Percentiles rank a stretch among this genome's conserved stretches.
phyloP scores from a whole-genome alignment of 495 filamentous ascomycete species.

The Annulohypoxylon nitens region DNA sequence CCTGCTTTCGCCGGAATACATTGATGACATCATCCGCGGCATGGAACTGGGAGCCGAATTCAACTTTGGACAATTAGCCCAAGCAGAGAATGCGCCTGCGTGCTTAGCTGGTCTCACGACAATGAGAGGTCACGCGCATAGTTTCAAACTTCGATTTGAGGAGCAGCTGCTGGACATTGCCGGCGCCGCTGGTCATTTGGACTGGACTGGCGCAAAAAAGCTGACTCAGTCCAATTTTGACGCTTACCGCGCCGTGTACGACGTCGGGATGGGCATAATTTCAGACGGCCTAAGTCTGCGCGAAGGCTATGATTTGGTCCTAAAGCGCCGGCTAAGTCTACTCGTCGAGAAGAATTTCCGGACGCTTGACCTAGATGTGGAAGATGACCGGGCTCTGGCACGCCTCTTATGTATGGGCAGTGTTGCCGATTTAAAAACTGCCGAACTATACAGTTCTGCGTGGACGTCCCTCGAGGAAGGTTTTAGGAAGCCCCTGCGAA shows the following conservation, averaged over 20 bases:
- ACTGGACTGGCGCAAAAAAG: conserved; percentile 54
- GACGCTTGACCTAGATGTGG: conserved; percentile 37
- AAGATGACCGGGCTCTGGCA: conserved; percentile 52
- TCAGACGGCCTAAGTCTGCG: conserved; percentile 39
- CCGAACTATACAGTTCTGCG: conserved; percentile 49
- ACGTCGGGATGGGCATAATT: conserved; percentile 51
- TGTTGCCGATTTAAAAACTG: conserved; percentile 46
- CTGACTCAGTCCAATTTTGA: conserved; percentile 55
- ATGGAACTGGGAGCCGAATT: conserved; percentile 62
- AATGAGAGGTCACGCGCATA: conserved; percentile 46
- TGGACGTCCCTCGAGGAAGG: conserved; percentile 46
- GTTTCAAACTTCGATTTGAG: conserved; percentile 55
- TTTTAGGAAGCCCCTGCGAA: conserved; percentile 37
- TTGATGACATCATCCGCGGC: conserved; percentile 54
- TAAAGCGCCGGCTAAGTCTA: conserved; percentile 47
- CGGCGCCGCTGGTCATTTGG: conserved; percentile 56
- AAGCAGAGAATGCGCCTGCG: conserved; percentile 56
- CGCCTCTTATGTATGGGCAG: conserved; percentile 56
- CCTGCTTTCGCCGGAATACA: conserved; percentile 42
- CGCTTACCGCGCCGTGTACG: conserved; percentile 49
- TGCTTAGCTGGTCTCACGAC: conserved; percentile 45
- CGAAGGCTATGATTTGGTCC: conserved; percentile 53
- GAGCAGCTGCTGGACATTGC: conserved; percentile 57
- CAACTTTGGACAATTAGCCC: conserved; percentile 58
- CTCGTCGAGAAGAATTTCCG: conserved; percentile 48